A percentile compares a stretch with the other conserved stretches of the same genome.
phyloP scores from a whole-genome alignment of 2,329 filamentous ascomycete genomes.

The Claviceps sp. region DNA sequence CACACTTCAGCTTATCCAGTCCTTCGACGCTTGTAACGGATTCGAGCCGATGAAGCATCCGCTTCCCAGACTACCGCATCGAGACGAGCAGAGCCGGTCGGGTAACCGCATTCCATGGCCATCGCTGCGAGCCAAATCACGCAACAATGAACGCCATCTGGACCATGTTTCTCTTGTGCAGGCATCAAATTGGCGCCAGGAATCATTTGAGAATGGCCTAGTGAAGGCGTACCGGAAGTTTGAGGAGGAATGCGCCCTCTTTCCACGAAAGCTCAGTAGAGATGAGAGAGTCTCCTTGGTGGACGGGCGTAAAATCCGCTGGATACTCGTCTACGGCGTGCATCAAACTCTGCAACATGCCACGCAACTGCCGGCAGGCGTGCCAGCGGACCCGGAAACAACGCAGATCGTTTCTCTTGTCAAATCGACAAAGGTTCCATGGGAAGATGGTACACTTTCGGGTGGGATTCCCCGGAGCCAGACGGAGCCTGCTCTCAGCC shows the following conservation, averaged over 20 bases:
- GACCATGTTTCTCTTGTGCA: conserved; percentile 39
- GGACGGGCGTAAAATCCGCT: conserved; percentile 65
- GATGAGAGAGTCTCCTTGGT: conserved; percentile 37
- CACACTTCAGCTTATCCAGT: conserved; percentile 51
- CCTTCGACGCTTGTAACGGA: conserved; percentile 50
- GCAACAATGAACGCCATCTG: conserved; percentile 33
- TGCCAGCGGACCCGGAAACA: conserved; percentile 40
- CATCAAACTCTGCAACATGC: conserved; percentile 59
- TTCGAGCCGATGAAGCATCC: conserved; percentile 49
- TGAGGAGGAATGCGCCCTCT: conserved; percentile 44
- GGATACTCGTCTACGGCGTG: conserved; percentile 62
- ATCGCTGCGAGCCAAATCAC: conserved; percentile 25
- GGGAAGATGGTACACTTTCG: conserved; percentile 23
- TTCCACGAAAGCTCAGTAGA: conserved; percentile 40
- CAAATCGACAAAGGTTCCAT: conserved; percentile 30
- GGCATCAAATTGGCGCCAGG: conserved; percentile 33
- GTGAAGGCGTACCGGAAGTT: conserved; percentile 58
- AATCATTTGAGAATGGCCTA: conserved; percentile 35
- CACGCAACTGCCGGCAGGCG: conserved; percentile 46
- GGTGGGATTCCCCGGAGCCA: conserved; percentile 17
- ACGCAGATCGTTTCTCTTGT: conserved; percentile 42
- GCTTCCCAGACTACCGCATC: conserved; percentile 51
- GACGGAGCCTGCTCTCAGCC: conserved; percentile 13
- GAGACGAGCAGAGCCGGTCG: conserved; percentile 14
- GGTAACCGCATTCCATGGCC: conserved; percentile 28